Base-by-base conservation (phyloP, 1,139 yeast species). In the Pichia sp. region DNA sequence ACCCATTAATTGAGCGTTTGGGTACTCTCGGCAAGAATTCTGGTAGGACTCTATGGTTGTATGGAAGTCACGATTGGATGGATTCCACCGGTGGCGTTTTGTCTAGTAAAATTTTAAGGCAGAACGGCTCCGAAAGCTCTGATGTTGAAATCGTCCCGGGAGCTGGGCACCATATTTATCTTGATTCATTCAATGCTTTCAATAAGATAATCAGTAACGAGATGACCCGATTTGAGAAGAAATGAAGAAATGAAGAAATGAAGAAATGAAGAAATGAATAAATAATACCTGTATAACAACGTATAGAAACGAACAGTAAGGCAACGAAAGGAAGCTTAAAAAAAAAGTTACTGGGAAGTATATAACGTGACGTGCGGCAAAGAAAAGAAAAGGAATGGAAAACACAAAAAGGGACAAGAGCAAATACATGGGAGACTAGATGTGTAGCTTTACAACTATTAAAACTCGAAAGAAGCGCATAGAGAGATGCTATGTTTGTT, bases 1-100 rank as follows among this genome's bases (percentile, higher is more conserved):
- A 65, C 42, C 86, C 92, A 0, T 62, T 84, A 42, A 66, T 75
- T 3, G 43, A 55, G 28, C 72, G 75, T 5, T 60, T 81, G 5
- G 29, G 33, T 3, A 23, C 41, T 3, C 32, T 44, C 6, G 41
- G 40, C 10, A 33, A 39, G 1, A 38, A 38, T 36, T 77, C 81
- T 55, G 73, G 79, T 44, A 65, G 80, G 48, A 53, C 71, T 4
- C 27, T 49, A 7, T 84, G 92, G 92, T 64, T 79, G 56, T 84
- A 83, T 53, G 94, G 94, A 1, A 75, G 74, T 48, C 76, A 77
- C 42, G 92, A 84, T 60, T 83, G 92, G 92, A 84, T 84, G 86
- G 84, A 81, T 57, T 59, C 61, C 29, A 55, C 62, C 28, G 87
- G 86, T 2, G 87, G 85, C 0, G 54, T 67, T 40, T 51, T 62